phyloP scores from a whole-genome alignment of 352 stramenopile genomes.

The Phytophthora colocasiae region DNA sequence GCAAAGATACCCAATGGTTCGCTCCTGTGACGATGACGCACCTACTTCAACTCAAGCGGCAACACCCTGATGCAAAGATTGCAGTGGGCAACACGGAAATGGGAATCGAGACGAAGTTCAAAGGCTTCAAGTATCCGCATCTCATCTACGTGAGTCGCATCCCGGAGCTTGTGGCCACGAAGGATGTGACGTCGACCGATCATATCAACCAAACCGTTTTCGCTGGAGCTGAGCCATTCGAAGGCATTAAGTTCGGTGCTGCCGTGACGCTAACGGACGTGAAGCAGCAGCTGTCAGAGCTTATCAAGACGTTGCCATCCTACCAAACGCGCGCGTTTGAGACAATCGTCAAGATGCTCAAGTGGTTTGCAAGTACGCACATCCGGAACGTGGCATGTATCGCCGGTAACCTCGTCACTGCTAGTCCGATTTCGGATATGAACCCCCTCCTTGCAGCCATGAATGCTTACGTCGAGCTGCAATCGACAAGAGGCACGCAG shows the following conservation, averaged over 20 bases:
- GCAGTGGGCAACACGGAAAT: constrained; percentile 98
- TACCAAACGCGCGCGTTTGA: constrained; percentile 62
- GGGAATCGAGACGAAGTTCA: constrained; percentile 96
- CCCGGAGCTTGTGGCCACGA: constrained; percentile 63
- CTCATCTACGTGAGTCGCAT: constrained; percentile 79
- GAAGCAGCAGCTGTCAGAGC: constrained; percentile 61
- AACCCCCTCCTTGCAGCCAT: constrained; percentile 95
- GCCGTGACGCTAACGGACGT: constrained; percentile 80
- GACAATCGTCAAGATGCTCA: constrained; percentile 90
- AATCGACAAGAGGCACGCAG: constrained; percentile 40
- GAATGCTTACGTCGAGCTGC: constrained; percentile 77
- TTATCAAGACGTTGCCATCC: constrained; percentile 40
- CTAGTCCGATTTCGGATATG: constrained; percentile 98
- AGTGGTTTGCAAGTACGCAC: constrained; percentile 98
- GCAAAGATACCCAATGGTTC: constrained; percentile 92
- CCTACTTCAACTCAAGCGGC: constrained; percentile 88
- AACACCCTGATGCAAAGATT: constrained; percentile 90
- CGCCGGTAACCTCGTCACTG: constrained; percentile 96
- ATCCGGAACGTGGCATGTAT: constrained; percentile 97
- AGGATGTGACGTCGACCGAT: constrained; percentile 45
- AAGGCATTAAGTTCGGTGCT: constrained; percentile 83
- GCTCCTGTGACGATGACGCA: constrained; percentile 91
- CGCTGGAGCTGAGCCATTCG: constrained; percentile 49
- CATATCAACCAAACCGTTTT: constrained; percentile 61
- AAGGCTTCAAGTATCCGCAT: constrained; percentile 81